Conservation (phyloP, 1,139 yeast genomes). For the Debaryomyces coudertii region DNA sequence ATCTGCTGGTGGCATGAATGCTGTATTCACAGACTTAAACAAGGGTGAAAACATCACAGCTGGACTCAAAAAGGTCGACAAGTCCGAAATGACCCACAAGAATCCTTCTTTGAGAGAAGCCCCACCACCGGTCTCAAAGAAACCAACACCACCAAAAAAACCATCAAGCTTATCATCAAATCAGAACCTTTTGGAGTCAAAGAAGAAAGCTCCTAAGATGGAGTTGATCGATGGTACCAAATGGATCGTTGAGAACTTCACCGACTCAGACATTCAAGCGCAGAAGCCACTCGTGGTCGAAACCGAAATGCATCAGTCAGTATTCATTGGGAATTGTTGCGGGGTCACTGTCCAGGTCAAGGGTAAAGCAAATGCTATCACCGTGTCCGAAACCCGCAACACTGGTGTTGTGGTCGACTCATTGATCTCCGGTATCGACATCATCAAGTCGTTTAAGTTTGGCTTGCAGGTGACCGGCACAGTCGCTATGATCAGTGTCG, state of each 20-base stretch:
- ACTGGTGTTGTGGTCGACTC: conserved; percentile 81
- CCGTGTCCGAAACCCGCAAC: conserved; percentile 71
- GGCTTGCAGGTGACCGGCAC: conserved; percentile 83
- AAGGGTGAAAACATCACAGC: conserved; percentile 84
- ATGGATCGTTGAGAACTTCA: conserved; percentile 86
- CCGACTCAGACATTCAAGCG: conserved; percentile 44
- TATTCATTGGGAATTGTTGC: conserved; percentile 80
- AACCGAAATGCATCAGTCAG: conserved; percentile 84
- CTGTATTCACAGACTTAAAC: conserved; percentile 90
- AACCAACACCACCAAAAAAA: conserved; percentile 65
- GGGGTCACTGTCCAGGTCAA: conserved; percentile 77
- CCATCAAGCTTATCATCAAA: conserved; percentile 60
- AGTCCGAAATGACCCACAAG: conserved; percentile 92
- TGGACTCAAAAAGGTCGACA: conserved; percentile 88
- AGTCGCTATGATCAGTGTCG: conserved; percentile 82
- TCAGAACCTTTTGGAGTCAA: conserved; percentile 27
- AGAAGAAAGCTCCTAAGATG: conserved; percentile 66
- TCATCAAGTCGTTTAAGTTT: conserved; percentile 78
- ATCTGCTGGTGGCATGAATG: conserved; percentile 66
- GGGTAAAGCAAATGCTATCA: conserved; percentile 90
- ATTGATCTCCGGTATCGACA: conserved; percentile 84
- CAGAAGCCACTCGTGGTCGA: conserved; percentile 65
- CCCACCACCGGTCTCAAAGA: conserved; percentile 39
- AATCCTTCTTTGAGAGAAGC: conserved; percentile 77
- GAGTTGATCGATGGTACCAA: conserved; percentile 80